Evolutionary conservation across 148 eudicot genomes (phyloP).

Genomic region (Simmondsia chinensis): DNA sequence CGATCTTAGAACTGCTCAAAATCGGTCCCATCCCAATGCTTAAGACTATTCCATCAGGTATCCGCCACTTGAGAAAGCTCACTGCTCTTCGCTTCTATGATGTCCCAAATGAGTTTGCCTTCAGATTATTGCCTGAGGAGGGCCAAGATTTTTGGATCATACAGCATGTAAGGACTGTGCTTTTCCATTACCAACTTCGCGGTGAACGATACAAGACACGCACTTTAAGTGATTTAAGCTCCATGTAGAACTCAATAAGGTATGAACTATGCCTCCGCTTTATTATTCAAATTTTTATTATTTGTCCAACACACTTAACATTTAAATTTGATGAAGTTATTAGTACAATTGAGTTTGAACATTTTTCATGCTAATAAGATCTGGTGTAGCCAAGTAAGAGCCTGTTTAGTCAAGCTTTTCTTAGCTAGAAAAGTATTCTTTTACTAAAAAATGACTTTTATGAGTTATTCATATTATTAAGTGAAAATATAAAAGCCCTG

Average conservation of each 20-base stretch:
- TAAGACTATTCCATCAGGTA: conserved; percentile 7
- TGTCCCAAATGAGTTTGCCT: conserved; percentile 8
- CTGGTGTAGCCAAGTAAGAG: too few species aligned
- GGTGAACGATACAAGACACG: conserved; percentile 7
- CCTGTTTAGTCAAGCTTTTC: too few species aligned
- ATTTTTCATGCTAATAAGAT: too few species aligned
- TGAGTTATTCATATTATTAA: too few species aligned
- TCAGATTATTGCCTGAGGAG: neutral
- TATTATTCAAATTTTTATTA: too few species aligned
- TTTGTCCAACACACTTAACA: too few species aligned
- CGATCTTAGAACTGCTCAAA: conserved; percentile 8
- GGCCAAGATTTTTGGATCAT: neutral
- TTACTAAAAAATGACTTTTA: too few species aligned
- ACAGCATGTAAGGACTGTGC: neutral
- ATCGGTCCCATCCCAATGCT: conserved; percentile 3
- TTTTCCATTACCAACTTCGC: conserved; percentile 4
- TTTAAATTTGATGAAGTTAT: too few species aligned
- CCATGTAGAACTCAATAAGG: neutral
- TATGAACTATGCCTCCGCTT: too few species aligned
- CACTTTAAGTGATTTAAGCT: neutral
- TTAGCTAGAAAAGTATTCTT: too few species aligned
- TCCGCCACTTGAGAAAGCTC: conserved; percentile 5
- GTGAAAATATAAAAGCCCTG: too few species aligned
- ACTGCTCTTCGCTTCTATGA: conserved; percentile 8
- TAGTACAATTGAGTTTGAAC: too few species aligned